phyloP scores from a whole-genome alignment of 2,329 filamentous ascomycete genomes.

The Phoma sp. region DNA sequence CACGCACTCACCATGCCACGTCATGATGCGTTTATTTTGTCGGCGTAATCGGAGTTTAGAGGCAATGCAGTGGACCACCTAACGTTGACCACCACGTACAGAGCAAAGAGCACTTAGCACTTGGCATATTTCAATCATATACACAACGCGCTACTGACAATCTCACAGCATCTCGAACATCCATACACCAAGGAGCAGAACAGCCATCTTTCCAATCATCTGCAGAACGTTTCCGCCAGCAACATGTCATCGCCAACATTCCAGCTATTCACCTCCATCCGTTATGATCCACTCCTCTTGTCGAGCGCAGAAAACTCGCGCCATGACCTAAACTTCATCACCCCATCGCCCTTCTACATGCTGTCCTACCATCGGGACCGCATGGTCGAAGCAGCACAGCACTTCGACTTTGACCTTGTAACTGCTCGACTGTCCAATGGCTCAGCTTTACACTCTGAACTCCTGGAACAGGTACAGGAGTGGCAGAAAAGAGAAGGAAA shows the following conservation, averaged over 20 bases:
- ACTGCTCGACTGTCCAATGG: slow-evolving; percentile 47
- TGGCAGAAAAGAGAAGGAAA: slow-evolving; percentile 26
- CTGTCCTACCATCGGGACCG: slow-evolving; percentile 79
- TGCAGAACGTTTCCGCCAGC: too few species aligned
- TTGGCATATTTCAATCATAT: too few species aligned
- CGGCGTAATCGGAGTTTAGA: slow-evolving; percentile 21
- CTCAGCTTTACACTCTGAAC: slow-evolving; percentile 39
- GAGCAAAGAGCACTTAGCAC: slow-evolving; percentile 2
- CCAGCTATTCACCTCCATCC: slow-evolving; percentile 50
- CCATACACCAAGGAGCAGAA: background rate
- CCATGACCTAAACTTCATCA: slow-evolving; percentile 55
- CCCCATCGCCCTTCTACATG: slow-evolving; percentile 76
- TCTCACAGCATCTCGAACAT: background rate
- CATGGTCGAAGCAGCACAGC: slow-evolving; percentile 66
- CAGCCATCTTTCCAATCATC: too few species aligned
- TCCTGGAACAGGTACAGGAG: slow-evolving; percentile 42
- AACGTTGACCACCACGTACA: slow-evolving; percentile 2
- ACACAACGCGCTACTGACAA: background rate
- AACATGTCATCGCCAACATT: slow-evolving; percentile 39
- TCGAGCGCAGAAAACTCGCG: slow-evolving; percentile 55
- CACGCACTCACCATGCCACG: background rate
- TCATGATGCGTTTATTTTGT: background rate
- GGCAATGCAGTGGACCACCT: background rate
- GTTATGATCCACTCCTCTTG: slow-evolving; percentile 49
- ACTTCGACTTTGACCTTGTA: slow-evolving; percentile 57